Percentiles rank a stretch among this genome's conserved stretches.
Evolutionary conservation across 2,329 filamentous ascomycete genomes (phyloP).

Genomic region (Penicillium sp.): DNA sequence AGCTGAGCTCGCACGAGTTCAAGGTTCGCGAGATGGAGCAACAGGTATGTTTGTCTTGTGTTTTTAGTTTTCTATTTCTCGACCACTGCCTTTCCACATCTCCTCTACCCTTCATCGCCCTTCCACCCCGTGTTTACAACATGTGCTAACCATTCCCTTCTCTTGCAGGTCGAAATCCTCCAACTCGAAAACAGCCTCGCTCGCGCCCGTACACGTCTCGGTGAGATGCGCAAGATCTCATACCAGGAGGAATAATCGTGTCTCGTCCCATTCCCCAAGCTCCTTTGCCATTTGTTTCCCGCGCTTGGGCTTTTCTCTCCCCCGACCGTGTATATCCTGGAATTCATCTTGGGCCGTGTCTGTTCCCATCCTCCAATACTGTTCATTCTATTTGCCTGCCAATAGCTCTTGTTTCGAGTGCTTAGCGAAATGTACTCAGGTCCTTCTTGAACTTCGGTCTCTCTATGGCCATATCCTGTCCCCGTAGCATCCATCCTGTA

Average conservation of each 20-base stretch:
- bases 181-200: conserved; percentile 88
- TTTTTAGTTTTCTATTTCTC: conserved; percentile 13
- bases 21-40: conserved; percentile 99
- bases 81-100: background rate
- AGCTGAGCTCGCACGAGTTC: conserved; percentile 92
- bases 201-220: conserved; percentile 78
- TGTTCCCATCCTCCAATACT: background rate
- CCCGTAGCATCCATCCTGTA: background rate
- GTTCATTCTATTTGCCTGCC: conserved; percentile 3
- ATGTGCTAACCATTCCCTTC: conserved; percentile 20
- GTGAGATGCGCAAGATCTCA: conserved; percentile 97
- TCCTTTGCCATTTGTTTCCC: background rate
- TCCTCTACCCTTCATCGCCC: background rate
- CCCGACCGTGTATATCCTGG: conserved; percentile 22
- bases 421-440: conserved; percentile 21
- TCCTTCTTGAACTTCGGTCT: background rate
- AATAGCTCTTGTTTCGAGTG: conserved; percentile 8
- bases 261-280: background rate
- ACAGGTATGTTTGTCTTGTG: conserved; percentile 69
- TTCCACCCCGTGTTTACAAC: background rate
- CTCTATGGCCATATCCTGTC: background rate
- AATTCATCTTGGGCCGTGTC: conserved; percentile 1
- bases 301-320: background rate
- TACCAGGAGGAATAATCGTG: conserved; percentile 74
- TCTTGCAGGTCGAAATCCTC: conserved; percentile 86